A percentile compares a stretch with the other conserved stretches of the same genome.
These are phyloP conservation scores for Fonsecaea nubica DNA, from an alignment of 2,329 filamentous ascomycete genomes.

Conservation along the genomic window DNA sequence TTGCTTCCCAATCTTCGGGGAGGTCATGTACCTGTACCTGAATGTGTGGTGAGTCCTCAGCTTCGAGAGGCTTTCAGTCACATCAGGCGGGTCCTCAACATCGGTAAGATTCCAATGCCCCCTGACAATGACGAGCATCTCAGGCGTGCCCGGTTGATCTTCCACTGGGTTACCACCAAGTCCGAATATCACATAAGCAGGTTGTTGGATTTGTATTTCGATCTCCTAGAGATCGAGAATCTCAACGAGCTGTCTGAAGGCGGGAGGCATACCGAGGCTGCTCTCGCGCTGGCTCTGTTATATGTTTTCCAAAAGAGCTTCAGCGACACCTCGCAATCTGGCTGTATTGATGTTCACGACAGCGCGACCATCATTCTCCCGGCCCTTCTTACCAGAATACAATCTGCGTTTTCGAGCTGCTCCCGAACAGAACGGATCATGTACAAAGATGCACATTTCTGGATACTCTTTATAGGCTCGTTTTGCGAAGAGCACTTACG, in stretches of 20 bases:
- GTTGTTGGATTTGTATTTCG: constrained; percentile 10
- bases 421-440: neutral
- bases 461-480: constrained; percentile 6
- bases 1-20: neutral
- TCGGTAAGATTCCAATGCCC: neutral
- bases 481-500: constrained; percentile 9
- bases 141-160: constrained; percentile 2
- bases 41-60: neutral
- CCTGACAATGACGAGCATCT: neutral
- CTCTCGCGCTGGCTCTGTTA: constrained; percentile 3
- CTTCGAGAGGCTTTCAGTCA: constrained; percentile 8
- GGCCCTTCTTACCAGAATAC: neutral
- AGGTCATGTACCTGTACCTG: neutral
- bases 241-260: neutral
- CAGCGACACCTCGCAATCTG: neutral
- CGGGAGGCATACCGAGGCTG: constrained; percentile 3
- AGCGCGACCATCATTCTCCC: neutral
- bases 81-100: constrained; percentile 8
- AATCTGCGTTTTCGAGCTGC: neutral
- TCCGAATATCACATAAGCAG: constrained; percentile 13
- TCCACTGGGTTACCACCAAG: constrained; percentile 12
- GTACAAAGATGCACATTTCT: constrained; percentile 8
- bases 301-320: constrained; percentile 11
- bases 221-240: neutral
- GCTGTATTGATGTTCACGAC: constrained; percentile 2